Conservation (phyloP, 75 land plant genomes). For the Chamaecyparis obtusa region DNA sequence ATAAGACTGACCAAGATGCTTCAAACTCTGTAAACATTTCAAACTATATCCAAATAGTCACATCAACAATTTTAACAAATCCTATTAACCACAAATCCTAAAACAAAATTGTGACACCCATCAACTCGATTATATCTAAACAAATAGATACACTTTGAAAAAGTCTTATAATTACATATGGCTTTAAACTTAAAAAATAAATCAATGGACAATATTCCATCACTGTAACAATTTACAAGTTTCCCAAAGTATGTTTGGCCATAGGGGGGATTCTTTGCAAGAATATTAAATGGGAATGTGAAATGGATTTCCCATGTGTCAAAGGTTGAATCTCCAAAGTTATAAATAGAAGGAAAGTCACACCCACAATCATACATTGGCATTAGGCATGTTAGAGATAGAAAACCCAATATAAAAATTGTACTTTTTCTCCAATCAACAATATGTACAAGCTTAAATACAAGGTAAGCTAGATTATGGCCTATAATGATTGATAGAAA, state of each 20-base stretch:
- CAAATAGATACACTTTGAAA: background rate
- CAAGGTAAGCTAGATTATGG: background rate
- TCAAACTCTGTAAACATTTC: too few species aligned
- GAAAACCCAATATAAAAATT: background rate
- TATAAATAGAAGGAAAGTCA: constrained; percentile 25
- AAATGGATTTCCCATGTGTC: constrained; percentile 24
- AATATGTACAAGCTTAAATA: background rate
- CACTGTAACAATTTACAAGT: constrained; percentile 20
- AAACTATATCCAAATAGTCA: too few species aligned
- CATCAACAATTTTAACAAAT: background rate
- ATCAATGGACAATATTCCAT: constrained; percentile 21
- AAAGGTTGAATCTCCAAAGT: constrained; percentile 32
- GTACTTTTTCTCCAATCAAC: background rate
- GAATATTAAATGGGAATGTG: constrained; percentile 11
- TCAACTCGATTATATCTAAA: background rate
- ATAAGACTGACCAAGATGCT: too few species aligned
- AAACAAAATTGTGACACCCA: background rate
- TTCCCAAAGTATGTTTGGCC: constrained; percentile 28
- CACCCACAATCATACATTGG: background rate
- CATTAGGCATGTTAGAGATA: background rate
- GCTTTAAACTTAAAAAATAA: constrained; percentile 6
- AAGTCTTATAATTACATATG: background rate
- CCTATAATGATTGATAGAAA: background rate
- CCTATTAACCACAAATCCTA: background rate
- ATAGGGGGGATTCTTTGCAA: constrained; percentile 21